Base-by-base conservation (phyloP, 345 rosid genomes). In the Arabidopsis suecica region DNA sequence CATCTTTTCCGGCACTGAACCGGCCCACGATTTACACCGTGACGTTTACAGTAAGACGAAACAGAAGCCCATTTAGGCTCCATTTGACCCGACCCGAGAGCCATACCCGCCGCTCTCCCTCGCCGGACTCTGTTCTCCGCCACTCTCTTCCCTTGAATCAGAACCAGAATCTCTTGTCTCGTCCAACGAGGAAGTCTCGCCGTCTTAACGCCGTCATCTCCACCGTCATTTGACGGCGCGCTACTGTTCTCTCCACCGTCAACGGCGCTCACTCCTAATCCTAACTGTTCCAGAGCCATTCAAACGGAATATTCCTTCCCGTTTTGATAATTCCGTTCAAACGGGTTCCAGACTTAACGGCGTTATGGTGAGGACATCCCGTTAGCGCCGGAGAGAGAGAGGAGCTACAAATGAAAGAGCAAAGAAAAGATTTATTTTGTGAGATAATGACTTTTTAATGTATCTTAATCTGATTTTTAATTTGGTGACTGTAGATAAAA, bases 1-100 rank as follows among this genome's bases (percentile, higher is more conserved):
- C 98, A 95, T 71, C 98, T 81, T 76, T 95, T 95, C 49, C 98
- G 96, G 79, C 99, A 95, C 94, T 95, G 99, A 20, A 95, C 91
- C 20, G 99, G 99, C 0, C 96, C 99, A 9, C 99, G 85, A 83
- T 92, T 89, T 67, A 93, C 99, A 0, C 98, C 98, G 79, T 95
- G 96, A 44, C 91, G 78, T 20, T 82, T 85, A 33, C 98, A 95
- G 81, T 95, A 95, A 9, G 97, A 87, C 1, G 98, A 95, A 1
- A 95, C 96, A 4, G 96, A 85, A 0, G 97, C 93, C 99, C 99
- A 95, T 75, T 95, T 95, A 1, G 99, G 91, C 79, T 95, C 99
- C 62, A 85, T 73, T 77, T 82, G 96, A 50, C 81, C 91, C 59
- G 90, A 80, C 53, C 95, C 91, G 63, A 86, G 73, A 7, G 82